Evolutionary conservation across 2,329 filamentous ascomycete species (phyloP).

Genomic region (Cladosporium oxysporum): DNA sequence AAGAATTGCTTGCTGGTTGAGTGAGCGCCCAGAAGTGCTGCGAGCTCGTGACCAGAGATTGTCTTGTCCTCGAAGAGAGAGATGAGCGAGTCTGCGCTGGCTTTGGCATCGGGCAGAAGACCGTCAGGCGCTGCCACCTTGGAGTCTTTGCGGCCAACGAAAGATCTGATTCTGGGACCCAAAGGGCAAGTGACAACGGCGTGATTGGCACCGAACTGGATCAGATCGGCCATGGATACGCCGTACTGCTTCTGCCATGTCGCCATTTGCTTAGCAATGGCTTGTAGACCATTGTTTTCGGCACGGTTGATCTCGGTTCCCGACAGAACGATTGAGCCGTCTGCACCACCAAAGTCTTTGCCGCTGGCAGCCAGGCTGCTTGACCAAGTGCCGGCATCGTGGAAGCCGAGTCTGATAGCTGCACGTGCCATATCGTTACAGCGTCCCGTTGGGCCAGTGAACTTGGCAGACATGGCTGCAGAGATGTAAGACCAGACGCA

Average conservation of each 20-base stretch:
- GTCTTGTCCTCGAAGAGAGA: constrained; percentile 43
- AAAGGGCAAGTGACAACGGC: constrained; percentile 43
- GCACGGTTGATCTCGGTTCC: constrained; percentile 42
- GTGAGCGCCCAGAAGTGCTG: constrained; percentile 42
- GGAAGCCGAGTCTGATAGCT: constrained; percentile 51
- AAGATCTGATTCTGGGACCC: constrained; percentile 41
- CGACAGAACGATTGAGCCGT: constrained; percentile 49
- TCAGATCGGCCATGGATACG: constrained; percentile 42
- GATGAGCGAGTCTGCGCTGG: constrained; percentile 29
- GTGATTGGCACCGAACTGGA: constrained; percentile 42
- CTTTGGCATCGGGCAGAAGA: constrained; percentile 38
- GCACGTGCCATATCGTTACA: constrained; percentile 47
- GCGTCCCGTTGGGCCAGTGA: constrained; percentile 28
- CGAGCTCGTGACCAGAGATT: constrained; percentile 40
- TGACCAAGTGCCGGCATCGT: constrained; percentile 50
- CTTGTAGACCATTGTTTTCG: constrained; percentile 37
- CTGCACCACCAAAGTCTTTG: constrained; percentile 45
- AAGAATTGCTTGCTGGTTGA: constrained; percentile 42
- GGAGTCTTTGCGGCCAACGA: constrained; percentile 43
- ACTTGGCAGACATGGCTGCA: constrained; percentile 36
- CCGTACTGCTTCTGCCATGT: constrained; percentile 26
- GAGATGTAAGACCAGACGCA: constrained; percentile 48
- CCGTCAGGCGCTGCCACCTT: constrained; percentile 36
- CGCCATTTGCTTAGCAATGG: constrained; percentile 23
- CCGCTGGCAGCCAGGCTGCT: constrained; percentile 36